phyloP scores from a whole-genome alignment of 108 stramenopile species.

The Nitzschia inconspicua region DNA sequence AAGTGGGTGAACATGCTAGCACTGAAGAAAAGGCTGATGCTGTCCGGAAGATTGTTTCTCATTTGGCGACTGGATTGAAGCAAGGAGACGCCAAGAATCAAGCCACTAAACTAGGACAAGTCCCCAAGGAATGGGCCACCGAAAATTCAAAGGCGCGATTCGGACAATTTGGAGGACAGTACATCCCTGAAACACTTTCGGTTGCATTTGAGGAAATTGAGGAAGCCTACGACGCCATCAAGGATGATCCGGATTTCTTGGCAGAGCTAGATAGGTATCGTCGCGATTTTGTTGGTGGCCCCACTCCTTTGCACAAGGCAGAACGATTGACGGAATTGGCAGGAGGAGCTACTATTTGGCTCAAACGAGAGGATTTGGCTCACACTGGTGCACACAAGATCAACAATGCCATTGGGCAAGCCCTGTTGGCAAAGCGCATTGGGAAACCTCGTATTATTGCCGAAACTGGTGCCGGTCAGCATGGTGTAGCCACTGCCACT shows the following conservation, averaged over 20 bases:
- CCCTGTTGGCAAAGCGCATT: slow-evolving; percentile 90
- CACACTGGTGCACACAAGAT: slow-evolving; percentile 98
- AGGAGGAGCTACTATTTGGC: slow-evolving; percentile 93
- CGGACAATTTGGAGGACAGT: slow-evolving; percentile 96
- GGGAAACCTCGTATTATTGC: slow-evolving; percentile 97
- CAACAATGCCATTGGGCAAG: slow-evolving; percentile 98
- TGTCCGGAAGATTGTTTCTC: slow-evolving; percentile 65
- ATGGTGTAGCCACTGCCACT: slow-evolving; percentile 97
- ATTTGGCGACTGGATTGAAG: slow-evolving; percentile 61
- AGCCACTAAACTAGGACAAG: slow-evolving; percentile 68
- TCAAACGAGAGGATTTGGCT: slow-evolving; percentile 95
- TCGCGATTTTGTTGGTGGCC: slow-evolving; percentile 90
- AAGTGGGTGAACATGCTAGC: slow-evolving; percentile 59
- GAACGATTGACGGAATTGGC: slow-evolving; percentile 85
- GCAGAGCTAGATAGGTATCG: slow-evolving; percentile 91
- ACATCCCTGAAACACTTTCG: slow-evolving; percentile 96
- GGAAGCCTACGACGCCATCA: slow-evolving; percentile 78
- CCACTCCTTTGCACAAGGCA: slow-evolving; percentile 93
- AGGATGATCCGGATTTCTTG: slow-evolving; percentile 88
- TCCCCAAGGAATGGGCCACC: slow-evolving; percentile 44
- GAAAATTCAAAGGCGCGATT: slow-evolving; percentile 61
- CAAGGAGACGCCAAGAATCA: slow-evolving; percentile 68
- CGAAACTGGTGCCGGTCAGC: slow-evolving; percentile 97
- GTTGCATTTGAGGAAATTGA: slow-evolving; percentile 96
- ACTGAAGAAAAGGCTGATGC: slow-evolving; percentile 76